These are phyloP conservation scores for Metschnikowia cubensis DNA, from an alignment of 805 yeast genomes.

Conservation along the genomic window DNA sequence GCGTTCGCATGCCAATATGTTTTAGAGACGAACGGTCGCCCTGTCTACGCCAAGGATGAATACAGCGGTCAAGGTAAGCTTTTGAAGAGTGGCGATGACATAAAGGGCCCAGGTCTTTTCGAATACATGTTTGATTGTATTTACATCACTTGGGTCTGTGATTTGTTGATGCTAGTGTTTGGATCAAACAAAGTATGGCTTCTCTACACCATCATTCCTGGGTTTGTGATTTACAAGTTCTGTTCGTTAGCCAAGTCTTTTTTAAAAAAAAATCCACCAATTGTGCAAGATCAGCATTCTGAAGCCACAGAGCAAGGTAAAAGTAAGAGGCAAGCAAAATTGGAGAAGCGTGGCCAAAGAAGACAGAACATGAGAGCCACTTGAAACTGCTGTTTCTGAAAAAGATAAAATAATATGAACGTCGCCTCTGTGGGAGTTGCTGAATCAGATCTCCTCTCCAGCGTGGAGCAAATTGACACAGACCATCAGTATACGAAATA, in stretches of 20 bases:
- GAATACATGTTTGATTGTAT: conserved; percentile 71
- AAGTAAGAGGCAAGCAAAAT: conserved; percentile 18
- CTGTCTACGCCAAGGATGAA: conserved; percentile 41
- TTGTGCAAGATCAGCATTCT: neutral
- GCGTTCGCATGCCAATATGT: conserved; percentile 44
- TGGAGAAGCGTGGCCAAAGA: conserved; percentile 15
- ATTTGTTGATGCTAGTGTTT: conserved; percentile 47
- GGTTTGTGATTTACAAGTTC: conserved; percentile 46
- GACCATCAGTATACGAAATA: neutral
- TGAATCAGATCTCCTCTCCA: neutral
- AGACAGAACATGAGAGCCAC: conserved; percentile 7
- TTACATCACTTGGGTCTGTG: conserved; percentile 59
- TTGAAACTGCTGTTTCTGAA: neutral
- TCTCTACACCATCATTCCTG: conserved; percentile 49
- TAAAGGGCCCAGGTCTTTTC: conserved; percentile 58
- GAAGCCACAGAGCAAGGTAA: conserved; percentile 7
- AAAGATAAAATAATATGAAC: neutral
- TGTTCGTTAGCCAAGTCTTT: conserved; percentile 31
- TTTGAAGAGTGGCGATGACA: conserved; percentile 55
- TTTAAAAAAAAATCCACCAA: conserved; percentile 9
- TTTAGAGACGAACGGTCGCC: conserved; percentile 60
- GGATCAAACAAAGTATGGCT: conserved; percentile 64
- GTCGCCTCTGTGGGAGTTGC: neutral
- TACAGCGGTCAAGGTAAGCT: conserved; percentile 34
- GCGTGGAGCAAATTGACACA: neutral